phyloP scores from a whole-genome alignment of 202 grass and related monocot species.

The Saccharum hybrid region DNA sequence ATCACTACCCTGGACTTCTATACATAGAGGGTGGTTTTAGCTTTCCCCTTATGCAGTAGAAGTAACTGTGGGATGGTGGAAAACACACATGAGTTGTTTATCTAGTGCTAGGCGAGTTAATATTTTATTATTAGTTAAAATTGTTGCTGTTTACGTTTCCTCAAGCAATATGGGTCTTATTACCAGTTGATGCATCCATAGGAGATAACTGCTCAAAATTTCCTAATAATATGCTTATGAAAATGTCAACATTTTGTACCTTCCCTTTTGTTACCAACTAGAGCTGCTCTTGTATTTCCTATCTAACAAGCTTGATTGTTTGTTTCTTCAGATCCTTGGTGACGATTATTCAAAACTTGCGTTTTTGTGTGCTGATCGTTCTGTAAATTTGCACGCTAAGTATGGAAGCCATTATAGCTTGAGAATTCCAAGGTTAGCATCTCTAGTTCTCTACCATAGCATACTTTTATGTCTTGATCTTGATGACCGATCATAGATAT shows the following conservation, averaged over 20 bases:
- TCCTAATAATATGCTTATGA: constrained; percentile 3
- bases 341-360: constrained; percentile 94
- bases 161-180: neutral
- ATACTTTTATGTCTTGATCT: neutral
- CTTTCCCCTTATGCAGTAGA: neutral
- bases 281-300: constrained; percentile 32
- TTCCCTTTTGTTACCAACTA: constrained; percentile 5
- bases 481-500: neutral
- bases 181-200: neutral
- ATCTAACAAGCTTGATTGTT: constrained; percentile 34
- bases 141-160: neutral
- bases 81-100: neutral
- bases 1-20: neutral
- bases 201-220: neutral
- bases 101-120: constrained; percentile 5
- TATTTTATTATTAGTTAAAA: neutral
- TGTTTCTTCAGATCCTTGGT: constrained; percentile 64
- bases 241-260: neutral
- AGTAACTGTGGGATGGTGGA: neutral
- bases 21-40: constrained; percentile 3
- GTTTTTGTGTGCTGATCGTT: constrained; percentile 91
- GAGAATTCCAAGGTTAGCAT: constrained; percentile 90
- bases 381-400: constrained; percentile 90
- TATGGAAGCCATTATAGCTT: constrained; percentile 93
- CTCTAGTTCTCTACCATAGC: neutral